A percentile compares a stretch with the other conserved stretches of the same genome.
phyloP scores from a whole-genome alignment of 805 yeast genomes.

The Candida yuanshanica region DNA sequence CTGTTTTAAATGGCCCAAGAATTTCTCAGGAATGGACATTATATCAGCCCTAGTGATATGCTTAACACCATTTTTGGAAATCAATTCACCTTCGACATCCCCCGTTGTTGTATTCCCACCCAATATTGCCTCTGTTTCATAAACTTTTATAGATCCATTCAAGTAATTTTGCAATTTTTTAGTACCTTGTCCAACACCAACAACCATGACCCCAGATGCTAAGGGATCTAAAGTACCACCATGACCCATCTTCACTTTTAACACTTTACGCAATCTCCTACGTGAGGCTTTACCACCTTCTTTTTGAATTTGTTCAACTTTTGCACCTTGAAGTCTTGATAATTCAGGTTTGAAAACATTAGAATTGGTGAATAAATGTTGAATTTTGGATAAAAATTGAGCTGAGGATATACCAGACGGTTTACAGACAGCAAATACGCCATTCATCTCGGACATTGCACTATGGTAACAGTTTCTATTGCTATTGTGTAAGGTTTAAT shows the following conservation, averaged over 20 bases:
- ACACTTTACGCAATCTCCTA: slow-evolving; percentile 42
- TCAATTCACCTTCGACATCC: slow-evolving; percentile 81
- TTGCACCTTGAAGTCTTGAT: slow-evolving; percentile 41
- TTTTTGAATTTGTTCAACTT: slow-evolving; percentile 34
- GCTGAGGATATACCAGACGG: slow-evolving; percentile 84
- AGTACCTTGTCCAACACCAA: slow-evolving; percentile 93
- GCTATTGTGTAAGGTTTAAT: not conserved
- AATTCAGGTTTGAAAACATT: slow-evolving; percentile 50
- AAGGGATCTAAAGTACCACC: slow-evolving; percentile 97
- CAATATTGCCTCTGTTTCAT: slow-evolving; percentile 77
- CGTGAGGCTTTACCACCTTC: slow-evolving; percentile 42
- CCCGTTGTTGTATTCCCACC: slow-evolving; percentile 94
- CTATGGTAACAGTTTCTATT: no score
- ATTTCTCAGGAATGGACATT: slow-evolving; percentile 46
- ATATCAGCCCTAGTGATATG: slow-evolving; percentile 55
- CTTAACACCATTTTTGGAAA: slow-evolving; percentile 49
- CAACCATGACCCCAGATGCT: slow-evolving; percentile 89
- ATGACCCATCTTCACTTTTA: slow-evolving; percentile 87
- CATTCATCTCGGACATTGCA: slow-evolving; percentile 63
- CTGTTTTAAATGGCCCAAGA: slow-evolving; percentile 78
- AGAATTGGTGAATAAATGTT: slow-evolving; percentile 55
- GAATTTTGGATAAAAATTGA: slow-evolving; percentile 61
- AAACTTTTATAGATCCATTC: slow-evolving; percentile 69
- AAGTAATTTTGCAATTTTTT: slow-evolving; percentile 69
- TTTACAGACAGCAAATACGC: slow-evolving; percentile 86